Base-by-base conservation (phyloP, 31 red algal genomes). In the Odonthalia washingtoniensis region DNA sequence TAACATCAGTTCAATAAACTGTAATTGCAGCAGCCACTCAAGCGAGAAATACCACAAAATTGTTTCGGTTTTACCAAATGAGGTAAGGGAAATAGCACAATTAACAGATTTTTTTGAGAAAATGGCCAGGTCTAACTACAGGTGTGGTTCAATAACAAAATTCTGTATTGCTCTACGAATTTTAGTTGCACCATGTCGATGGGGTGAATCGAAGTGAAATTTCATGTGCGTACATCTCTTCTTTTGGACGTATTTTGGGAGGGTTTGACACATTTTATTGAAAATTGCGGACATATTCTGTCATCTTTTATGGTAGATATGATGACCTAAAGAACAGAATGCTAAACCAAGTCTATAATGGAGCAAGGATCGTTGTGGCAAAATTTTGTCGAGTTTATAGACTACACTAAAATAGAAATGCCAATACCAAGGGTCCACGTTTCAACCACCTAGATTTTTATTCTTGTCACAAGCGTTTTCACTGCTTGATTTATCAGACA, bases 401-500 rank as follows among this genome's bases (percentile, higher is more conserved):
- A 83, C 62, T 66, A 61, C 12, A 83, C 80, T 26, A 70, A 68
- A 69, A 40, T 70, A 68, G 24, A 5, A 17, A 83, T 83, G 6
- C 28, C 28, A 39, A 26, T 53, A 21, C 60, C 80, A 70, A 32
- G 5, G n/a, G 62, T 53, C 14, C 18, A 5, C 4, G 33, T 18
- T 32, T 27, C 4, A 5, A 0, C 33, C n/a, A 53, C 67, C 67
- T 33, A 32, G 17, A 12, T n/a, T 4, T 66, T 0, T 34, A 69
- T 69, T 42, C 14, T 38, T 5, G 4, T 0, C 3, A 0, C 67
- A 18, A 83, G 69, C 0, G 24, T 0, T 18, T 37, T 66, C 4
- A 83, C 0, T 83, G 80, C 26, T 43, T 83, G 12, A 42, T 83
- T 24, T 83, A 69, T 83, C 63, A 39, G n/a, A 83, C 53, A 38